Evolutionary conservation across 306 rosid genomes (phyloP).

Genomic region (Vigna hirtella): DNA sequence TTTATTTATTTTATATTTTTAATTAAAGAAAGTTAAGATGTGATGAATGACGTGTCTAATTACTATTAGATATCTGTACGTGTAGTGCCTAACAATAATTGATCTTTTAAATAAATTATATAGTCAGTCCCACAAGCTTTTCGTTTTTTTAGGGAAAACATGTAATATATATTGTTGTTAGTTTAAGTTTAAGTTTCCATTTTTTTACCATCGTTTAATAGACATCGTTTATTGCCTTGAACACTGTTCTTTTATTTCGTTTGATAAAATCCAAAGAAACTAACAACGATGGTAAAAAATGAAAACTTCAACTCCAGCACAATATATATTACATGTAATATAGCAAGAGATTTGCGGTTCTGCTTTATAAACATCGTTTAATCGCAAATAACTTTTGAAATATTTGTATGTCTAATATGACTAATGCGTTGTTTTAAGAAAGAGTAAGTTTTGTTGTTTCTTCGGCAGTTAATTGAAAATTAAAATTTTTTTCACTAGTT

Average conservation of each 20-base stretch:
- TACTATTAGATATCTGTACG: no score
- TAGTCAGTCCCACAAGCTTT: not conserved
- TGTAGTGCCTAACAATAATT: not conserved
- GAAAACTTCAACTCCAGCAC: no score
- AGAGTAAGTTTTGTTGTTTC: not conserved
- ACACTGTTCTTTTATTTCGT: no score
- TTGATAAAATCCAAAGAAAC: no score
- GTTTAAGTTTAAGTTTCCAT: not conserved
- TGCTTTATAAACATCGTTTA: no score
- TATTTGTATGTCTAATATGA: not conserved
- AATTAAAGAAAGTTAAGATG: not conserved
- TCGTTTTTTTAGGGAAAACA: not conserved
- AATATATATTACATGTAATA: no score
- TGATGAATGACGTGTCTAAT: not conserved
- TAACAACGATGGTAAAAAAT: no score
- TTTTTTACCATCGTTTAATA: not conserved
- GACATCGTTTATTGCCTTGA: no score
- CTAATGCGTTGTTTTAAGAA: not conserved
- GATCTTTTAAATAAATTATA: not conserved
- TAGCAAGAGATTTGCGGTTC: no score
- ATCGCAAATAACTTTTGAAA: no score
- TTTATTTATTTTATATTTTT: not conserved
- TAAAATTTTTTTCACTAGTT: not conserved
- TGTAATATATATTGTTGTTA: no score
- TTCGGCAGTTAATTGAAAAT: not conserved